Evolutionary conservation across 1,284 basidiomycete species (phyloP).

Genomic region (Phaffia rhodozyma): DNA sequence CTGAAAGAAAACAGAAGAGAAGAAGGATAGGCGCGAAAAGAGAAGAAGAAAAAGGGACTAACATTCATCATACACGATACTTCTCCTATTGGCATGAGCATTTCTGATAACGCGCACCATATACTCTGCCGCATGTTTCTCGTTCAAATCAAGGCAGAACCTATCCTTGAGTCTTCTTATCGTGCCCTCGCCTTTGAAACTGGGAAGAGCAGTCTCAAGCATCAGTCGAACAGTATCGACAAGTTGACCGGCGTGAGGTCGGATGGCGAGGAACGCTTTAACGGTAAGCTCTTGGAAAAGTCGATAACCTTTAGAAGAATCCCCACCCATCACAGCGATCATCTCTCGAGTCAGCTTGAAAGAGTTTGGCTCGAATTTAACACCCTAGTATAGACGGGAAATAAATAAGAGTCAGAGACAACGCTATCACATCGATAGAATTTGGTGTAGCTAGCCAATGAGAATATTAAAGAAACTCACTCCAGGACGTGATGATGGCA

Average conservation of each 20-base stretch:
- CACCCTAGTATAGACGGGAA: conserved; percentile 46
- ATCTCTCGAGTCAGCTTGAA: conserved; percentile 99
- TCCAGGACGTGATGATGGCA: conserved; percentile 45
- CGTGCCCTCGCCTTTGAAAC: conserved; percentile 89
- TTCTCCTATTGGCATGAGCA: conserved; percentile 87
- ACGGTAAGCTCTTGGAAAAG: conserved; percentile 88
- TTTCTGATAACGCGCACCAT: conserved; percentile 82
- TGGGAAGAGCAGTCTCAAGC: conserved; percentile 87
- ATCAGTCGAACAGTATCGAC: conserved; percentile 81
- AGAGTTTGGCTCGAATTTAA: conserved; percentile 92
- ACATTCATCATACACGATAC: conserved; percentile 80
- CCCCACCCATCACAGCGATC: conserved; percentile 94
- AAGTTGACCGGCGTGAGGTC: conserved; percentile 81
- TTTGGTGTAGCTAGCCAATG: neutral
- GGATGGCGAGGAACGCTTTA: conserved; percentile 89
- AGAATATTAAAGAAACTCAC: conserved; percentile 37
- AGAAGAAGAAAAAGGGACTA: conserved; percentile 29
- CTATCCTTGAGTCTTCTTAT: conserved; percentile 77
- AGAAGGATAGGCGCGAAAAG: neutral
- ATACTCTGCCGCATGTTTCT: conserved; percentile 82
- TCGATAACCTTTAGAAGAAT: conserved; percentile 81
- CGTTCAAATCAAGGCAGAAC: conserved; percentile 70
- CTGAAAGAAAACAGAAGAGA: neutral
- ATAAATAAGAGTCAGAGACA: neutral
- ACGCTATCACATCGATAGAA: neutral